A percentile compares a stretch with the other conserved stretches of the same genome.
phyloP scores from a whole-genome alignment of 2,329 filamentous ascomycete genomes.

The Knufia fluminis region DNA sequence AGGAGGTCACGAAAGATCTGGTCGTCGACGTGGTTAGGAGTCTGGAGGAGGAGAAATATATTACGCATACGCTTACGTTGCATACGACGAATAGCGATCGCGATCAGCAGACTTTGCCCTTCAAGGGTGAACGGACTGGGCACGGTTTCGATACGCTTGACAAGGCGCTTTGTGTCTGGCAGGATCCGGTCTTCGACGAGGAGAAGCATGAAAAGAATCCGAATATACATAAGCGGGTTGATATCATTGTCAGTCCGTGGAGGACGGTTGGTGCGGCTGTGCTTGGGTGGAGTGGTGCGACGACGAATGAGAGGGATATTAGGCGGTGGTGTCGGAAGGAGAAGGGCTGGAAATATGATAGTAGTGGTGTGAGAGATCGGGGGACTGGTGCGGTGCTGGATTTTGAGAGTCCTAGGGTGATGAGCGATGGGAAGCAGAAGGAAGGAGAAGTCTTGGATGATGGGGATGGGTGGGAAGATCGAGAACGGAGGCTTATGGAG shows the following conservation, averaged over 20 bases:
- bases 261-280: conserved; percentile 80
- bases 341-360: conserved; percentile 77
- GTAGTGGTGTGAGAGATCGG: conserved; percentile 68
- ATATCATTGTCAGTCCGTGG: conserved; percentile 88
- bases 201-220: conserved; percentile 43
- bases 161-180: conserved; percentile 90
- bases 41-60: conserved; percentile 59
- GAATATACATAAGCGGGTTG: conserved; percentile 73
- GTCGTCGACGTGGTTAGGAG: conserved; percentile 60
- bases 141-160: conserved; percentile 79
- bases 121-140: conserved; percentile 38
- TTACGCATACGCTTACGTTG: conserved; percentile 73
- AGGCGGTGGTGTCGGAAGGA: conserved; percentile 66
- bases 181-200: conserved; percentile 48
- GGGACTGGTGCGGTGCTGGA: conserved; percentile 59
- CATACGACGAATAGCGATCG: conserved; percentile 62
- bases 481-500: conserved; percentile 72
- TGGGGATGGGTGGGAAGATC: conserved; percentile 49
- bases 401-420: conserved; percentile 42
- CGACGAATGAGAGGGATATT: conserved; percentile 81
- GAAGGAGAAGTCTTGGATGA: conserved; percentile 62
- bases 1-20: conserved; percentile 58
- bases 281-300: conserved; percentile 79
- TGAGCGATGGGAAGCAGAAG: conserved; percentile 35
- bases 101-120: conserved; percentile 56